Evolutionary conservation across 768 basidiomycete species (phyloP).

Genomic region (Tephrocybe sp.): DNA sequence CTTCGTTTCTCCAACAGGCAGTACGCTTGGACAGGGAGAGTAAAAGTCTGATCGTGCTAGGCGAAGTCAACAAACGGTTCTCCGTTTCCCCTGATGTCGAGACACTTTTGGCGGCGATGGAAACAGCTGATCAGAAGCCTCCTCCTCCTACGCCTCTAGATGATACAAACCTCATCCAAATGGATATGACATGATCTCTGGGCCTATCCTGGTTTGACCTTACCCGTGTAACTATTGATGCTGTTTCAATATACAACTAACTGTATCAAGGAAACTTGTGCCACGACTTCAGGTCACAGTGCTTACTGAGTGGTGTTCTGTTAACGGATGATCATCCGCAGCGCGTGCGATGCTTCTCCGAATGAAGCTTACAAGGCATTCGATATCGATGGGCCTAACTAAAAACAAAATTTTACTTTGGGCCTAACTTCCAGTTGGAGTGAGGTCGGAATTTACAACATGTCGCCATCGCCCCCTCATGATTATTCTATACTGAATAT

Average conservation of each 20-base stretch:
- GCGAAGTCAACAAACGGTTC: conserved; percentile 86
- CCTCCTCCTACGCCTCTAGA: conserved; percentile 23
- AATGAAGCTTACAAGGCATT: too few relatives aligned
- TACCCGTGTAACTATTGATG: not conserved
- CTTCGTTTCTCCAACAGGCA: conserved; percentile 87
- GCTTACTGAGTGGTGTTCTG: too few relatives aligned
- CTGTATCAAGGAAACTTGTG: not conserved
- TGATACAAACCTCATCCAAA: conserved; percentile 49
- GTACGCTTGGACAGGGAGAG: conserved; percentile 62
- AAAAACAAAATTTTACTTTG: too few relatives aligned
- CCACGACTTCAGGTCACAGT: too few relatives aligned
- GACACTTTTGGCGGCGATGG: conserved; percentile 64
- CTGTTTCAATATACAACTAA: not conserved
- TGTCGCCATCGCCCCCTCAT: too few relatives aligned
- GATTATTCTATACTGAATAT: too few relatives aligned
- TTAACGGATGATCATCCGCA: too few relatives aligned
- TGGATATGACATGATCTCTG: conserved; percentile 36
- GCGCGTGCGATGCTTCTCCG: too few relatives aligned
- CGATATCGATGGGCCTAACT: too few relatives aligned
- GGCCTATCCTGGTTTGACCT: not conserved
- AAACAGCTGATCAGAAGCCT: conserved; percentile 40
- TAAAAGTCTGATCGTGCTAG: conserved; percentile 68
- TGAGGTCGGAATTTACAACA: too few relatives aligned
- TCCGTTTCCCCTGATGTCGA: conserved; percentile 84
- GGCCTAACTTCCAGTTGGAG: too few relatives aligned